A percentile compares a stretch with the other conserved stretches of the same genome.
These are phyloP conservation scores for Vitis rotundifolia DNA, from an alignment of 164 flowering plant genomes.

Conservation along the genomic window DNA sequence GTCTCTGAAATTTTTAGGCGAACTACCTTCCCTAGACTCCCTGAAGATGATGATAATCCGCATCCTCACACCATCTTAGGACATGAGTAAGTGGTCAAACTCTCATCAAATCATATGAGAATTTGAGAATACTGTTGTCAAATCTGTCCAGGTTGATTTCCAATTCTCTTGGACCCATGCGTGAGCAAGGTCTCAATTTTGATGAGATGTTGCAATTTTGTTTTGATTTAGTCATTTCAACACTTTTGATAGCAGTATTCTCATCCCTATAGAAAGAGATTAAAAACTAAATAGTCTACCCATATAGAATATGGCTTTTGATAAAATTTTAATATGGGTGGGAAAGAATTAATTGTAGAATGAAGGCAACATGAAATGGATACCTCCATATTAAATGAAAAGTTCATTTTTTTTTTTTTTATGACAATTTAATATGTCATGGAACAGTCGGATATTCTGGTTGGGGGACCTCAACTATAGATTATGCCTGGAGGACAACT, in stretches of 20 bases:
- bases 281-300: too few relatives aligned
- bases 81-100: conserved; percentile 62
- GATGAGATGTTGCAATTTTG: too few relatives aligned
- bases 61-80: conserved; percentile 70
- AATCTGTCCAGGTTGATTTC: neutral
- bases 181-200: too few relatives aligned
- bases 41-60: conserved; percentile 30
- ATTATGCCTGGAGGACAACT: conserved; percentile 52
- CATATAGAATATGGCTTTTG: too few relatives aligned
- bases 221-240: too few relatives aligned
- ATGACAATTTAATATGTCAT: conserved; percentile 6
- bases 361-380: too few relatives aligned
- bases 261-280: too few relatives aligned
- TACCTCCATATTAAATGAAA: neutral
- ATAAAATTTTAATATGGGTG: too few relatives aligned
- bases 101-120: neutral
- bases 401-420: neutral
- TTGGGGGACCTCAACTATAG: conserved; percentile 88
- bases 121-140: neutral
- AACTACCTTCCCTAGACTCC: conserved; percentile 55
- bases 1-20: conserved; percentile 71
- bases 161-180: too few relatives aligned
- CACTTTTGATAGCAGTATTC: too few relatives aligned
- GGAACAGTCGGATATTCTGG: conserved; percentile 76
- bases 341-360: neutral